Conservation (phyloP, 768 basidiomycete genomes). For the Suillus plorans region DNA sequence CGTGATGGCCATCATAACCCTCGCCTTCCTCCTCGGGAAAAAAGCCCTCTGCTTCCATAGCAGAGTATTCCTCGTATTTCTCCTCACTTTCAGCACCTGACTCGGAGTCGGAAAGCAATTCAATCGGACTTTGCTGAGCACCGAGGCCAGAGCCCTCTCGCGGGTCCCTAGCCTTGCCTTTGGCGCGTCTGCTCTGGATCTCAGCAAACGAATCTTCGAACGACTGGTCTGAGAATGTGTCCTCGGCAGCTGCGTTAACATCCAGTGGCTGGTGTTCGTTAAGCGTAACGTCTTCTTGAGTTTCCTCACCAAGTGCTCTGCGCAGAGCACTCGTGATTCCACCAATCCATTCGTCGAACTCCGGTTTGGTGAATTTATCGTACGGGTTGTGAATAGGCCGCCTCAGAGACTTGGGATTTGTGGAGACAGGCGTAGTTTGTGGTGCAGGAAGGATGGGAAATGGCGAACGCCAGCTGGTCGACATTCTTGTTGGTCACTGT, state of each 20-base stretch:
- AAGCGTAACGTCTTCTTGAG: conserved; percentile 13
- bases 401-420: conserved; percentile 22
- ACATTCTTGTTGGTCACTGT: conserved; percentile 2
- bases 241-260: conserved; percentile 19
- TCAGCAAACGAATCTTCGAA: conserved; percentile 59
- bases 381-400: conserved; percentile 70
- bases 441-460: conserved; percentile 5
- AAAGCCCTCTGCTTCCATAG: conserved; percentile 22
- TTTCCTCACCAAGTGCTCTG: conserved; percentile 54
- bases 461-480: conserved; percentile 6
- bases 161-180: conserved; percentile 64
- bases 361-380: conserved; percentile 65
- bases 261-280: conserved; percentile 14
- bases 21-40: conserved; percentile 18
- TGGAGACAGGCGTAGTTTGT: conserved; percentile 9
- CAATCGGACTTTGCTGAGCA: conserved; percentile 46
- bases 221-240: conserved; percentile 23
- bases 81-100: conserved; percentile 24
- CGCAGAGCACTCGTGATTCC: conserved; percentile 58
- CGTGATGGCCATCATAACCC: conserved; percentile 8
- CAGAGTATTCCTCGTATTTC: conserved; percentile 22
- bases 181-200: conserved; percentile 46
- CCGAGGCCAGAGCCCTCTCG: conserved; percentile 57
- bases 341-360: conserved; percentile 73
- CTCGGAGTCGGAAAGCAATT: conserved; percentile 40